phyloP scores from a whole-genome alignment of 805 yeast species.

The Debaryomyces maramus region DNA sequence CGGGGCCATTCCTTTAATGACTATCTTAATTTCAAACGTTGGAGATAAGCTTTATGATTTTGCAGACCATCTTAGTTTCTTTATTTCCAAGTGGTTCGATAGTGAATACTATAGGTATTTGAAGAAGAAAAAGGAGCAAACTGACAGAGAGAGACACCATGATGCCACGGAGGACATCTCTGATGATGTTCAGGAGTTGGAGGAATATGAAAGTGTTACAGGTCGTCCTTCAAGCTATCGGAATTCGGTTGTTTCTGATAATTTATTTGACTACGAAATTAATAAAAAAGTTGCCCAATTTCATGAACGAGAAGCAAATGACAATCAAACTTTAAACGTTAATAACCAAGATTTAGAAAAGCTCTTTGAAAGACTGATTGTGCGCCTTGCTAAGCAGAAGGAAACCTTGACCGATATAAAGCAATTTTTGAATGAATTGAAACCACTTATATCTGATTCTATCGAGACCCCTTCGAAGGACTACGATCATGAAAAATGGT shows the following conservation, averaged over 20 bases:
- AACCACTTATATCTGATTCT: conserved; percentile 32
- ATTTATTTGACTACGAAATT: too few species aligned
- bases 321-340: neutral
- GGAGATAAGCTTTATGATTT: conserved; percentile 57
- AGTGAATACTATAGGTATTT: conserved; percentile 5
- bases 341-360: neutral
- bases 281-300: too few species aligned
- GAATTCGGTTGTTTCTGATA: too few species aligned
- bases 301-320: neutral
- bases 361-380: neutral
- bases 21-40: conserved; percentile 68
- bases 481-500: conserved; percentile 58
- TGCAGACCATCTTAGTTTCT: conserved; percentile 14
- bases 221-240: too few species aligned
- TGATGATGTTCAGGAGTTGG: conserved; percentile 9
- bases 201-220: conserved; percentile 11
- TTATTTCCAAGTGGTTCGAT: conserved; percentile 2
- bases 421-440: conserved; percentile 28
- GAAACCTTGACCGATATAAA: conserved; percentile 21
- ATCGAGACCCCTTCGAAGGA: conserved; percentile 40
- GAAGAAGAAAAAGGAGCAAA: conserved; percentile 9
- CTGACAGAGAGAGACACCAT: conserved; percentile 3
- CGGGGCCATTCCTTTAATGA: conserved; percentile 84
- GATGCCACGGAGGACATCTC: conserved; percentile 6
- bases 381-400: conserved; percentile 10